These are phyloP conservation scores for Bremia lactucae DNA, from an alignment of 352 stramenopile genomes.

Conservation along the genomic window DNA sequence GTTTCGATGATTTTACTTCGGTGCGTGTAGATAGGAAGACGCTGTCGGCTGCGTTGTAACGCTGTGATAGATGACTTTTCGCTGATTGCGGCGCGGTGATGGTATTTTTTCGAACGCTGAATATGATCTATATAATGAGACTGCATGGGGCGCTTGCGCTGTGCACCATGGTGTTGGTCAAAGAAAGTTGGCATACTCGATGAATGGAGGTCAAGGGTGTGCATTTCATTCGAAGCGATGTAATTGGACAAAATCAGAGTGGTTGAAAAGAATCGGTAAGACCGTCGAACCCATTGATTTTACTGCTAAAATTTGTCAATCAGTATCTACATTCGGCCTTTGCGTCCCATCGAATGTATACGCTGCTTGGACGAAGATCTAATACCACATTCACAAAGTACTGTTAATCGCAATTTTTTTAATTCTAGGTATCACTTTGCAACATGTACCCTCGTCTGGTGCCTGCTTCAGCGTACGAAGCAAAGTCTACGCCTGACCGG, in stretches of 20 bases:
- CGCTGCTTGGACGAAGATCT: conserved; percentile 34
- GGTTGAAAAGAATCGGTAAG: conserved; percentile 2
- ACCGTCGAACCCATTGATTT: not conserved
- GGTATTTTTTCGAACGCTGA: conserved; percentile 24
- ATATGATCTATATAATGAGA: conserved; percentile 1
- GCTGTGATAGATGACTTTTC: conserved; percentile 18
- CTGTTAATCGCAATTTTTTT: no score
- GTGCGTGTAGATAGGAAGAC: conserved; percentile 66
- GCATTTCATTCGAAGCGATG: not conserved
- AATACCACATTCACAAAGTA: not conserved
- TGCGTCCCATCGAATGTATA: conserved; percentile 38
- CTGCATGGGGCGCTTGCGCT: conserved; percentile 20
- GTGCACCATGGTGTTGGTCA: conserved; percentile 1
- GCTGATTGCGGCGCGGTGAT: conserved; percentile 4
- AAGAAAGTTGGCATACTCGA: conserved; percentile 10
- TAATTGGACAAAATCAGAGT: conserved; percentile 5
- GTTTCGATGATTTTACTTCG: conserved; percentile 57
- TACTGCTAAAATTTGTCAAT: no score
- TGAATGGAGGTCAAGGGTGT: conserved; percentile 13
- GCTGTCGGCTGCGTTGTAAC: conserved; percentile 47
- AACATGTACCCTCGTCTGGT: conserved; percentile 37
- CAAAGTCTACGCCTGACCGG: conserved; percentile 35
- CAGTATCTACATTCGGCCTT: conserved; percentile 39
- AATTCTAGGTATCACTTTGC: not conserved
- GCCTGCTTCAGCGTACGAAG: conserved; percentile 29